A percentile compares a stretch with the other conserved stretches of the same genome.
phyloP scores from a whole-genome alignment of 106 monocot genomes.

The Phalaenopsis aphrodite region DNA sequence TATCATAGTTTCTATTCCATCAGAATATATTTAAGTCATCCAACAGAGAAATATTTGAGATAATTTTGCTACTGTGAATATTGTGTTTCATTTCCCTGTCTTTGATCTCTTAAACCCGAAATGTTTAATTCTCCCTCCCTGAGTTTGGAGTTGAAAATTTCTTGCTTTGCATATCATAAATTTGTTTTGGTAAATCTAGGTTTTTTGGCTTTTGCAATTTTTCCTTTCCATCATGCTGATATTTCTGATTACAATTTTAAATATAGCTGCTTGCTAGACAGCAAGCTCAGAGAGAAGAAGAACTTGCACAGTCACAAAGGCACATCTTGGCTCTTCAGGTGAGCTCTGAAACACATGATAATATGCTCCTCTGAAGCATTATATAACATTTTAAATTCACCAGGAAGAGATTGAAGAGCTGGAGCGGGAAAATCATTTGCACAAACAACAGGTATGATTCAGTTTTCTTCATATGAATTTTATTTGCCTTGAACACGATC shows the following conservation, averaged over 20 bases:
- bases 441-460: conserved; percentile 61
- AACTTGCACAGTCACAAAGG: conserved; percentile 90
- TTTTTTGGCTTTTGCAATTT: no score
- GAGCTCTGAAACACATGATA: conserved; percentile 6
- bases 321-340: conserved; percentile 96
- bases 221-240: not conserved
- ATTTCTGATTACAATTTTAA: conserved; percentile 11
- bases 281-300: conserved; percentile 98
- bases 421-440: conserved; percentile 91
- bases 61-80: not conserved
- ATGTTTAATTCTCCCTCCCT: not conserved
- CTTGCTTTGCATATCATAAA: not conserved
- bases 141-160: not conserved
- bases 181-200: not conserved
- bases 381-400: conserved; percentile 5
- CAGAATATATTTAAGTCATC: not conserved
- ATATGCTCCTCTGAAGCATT: not conserved
- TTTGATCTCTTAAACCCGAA: not conserved
- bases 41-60: not conserved
- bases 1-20: not conserved
- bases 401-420: conserved; percentile 99
- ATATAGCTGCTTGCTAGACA: conserved; percentile 84
- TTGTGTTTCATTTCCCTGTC: not conserved
- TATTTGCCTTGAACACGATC: not conserved
- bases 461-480: not conserved